These are phyloP conservation scores for Bonia amplexicaulis DNA, from an alignment of 176 grass and related monocot genomes.

Conservation along the genomic window DNA sequence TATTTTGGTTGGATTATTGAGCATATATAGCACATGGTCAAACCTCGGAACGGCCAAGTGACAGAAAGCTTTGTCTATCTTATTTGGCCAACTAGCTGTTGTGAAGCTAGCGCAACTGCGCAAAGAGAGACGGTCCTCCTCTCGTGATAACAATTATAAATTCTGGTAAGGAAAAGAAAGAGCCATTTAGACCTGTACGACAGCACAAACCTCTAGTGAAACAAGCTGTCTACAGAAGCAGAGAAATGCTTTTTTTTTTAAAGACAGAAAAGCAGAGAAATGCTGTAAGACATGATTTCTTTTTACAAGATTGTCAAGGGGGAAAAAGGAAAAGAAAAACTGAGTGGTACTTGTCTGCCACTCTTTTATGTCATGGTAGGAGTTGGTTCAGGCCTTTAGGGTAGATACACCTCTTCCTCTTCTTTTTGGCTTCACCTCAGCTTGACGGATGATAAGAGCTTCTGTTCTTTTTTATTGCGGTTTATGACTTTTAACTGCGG, in stretches of 20 bases:
- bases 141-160: neutral
- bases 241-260: neutral
- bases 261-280: too few species aligned
- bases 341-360: neutral
- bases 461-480: too few species aligned
- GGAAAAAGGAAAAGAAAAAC: neutral
- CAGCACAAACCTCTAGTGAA: constrained; percentile 16
- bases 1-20: neutral
- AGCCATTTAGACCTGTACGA: constrained; percentile 24
- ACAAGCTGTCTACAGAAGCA: constrained; percentile 24
- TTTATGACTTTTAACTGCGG: too few species aligned
- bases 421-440: too few species aligned
- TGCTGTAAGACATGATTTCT: neutral
- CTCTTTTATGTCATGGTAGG: neutral
- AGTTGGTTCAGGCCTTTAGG: too few species aligned
- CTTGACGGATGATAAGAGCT: too few species aligned
- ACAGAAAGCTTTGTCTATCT: neutral
- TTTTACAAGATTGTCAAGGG: neutral
- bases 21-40: neutral
- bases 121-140: neutral
- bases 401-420: too few species aligned
- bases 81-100: neutral
- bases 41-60: neutral
- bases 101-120: neutral
- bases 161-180: neutral